Evolutionary conservation across 306 rosid species (phyloP).

Genomic region (Malus orientalis): DNA sequence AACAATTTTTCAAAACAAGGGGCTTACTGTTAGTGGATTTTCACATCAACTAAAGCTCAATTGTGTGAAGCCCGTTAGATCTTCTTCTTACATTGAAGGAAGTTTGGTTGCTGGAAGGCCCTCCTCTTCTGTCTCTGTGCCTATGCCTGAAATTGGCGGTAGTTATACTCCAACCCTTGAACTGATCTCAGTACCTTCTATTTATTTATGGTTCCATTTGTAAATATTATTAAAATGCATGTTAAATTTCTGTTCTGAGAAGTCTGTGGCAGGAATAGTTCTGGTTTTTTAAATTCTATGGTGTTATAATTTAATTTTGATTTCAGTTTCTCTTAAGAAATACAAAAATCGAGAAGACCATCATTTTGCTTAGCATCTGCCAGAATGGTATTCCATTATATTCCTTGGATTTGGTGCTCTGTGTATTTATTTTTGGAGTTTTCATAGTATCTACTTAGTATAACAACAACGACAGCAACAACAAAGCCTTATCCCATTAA

Average conservation of each 20-base stretch:
- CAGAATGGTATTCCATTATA: neutral
- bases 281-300: neutral
- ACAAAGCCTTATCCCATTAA: no score
- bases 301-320: neutral
- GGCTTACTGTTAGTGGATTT: constrained; percentile 20
- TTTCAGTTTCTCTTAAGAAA: neutral
- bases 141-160: constrained; percentile 63
- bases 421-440: no score
- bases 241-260: neutral
- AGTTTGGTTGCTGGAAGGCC: constrained; percentile 45
- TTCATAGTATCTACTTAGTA: no score
- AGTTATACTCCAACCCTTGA: neutral
- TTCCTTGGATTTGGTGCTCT: neutral
- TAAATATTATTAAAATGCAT: neutral
- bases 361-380: neutral
- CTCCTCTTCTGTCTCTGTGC: constrained; percentile 31
- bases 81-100: constrained; percentile 37
- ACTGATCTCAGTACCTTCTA: neutral
- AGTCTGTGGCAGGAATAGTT: neutral
- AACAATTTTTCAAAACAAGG: constrained; percentile 25
- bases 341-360: neutral
- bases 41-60: constrained; percentile 27
- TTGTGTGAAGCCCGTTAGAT: constrained; percentile 33
- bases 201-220: neutral
- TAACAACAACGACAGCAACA: neutral